These are phyloP conservation scores for Teratosphaeria nubilosa DNA, from an alignment of 2,329 filamentous ascomycete species.

Conservation along the genomic window DNA sequence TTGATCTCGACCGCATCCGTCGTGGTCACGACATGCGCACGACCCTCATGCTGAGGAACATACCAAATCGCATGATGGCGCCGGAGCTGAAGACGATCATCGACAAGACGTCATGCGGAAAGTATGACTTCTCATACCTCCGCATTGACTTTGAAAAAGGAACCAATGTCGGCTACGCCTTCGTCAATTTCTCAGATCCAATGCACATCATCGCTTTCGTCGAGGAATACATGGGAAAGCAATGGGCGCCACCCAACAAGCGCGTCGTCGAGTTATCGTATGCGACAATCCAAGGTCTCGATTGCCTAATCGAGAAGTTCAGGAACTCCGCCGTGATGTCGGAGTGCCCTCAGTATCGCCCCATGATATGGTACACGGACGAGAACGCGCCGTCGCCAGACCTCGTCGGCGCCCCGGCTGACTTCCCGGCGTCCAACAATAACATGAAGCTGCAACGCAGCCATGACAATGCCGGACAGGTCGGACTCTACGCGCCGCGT, in stretches of 20 bases:
- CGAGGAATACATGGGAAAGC: slow-evolving; percentile 35
- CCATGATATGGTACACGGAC: slow-evolving; percentile 60
- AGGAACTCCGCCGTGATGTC: slow-evolving; percentile 95
- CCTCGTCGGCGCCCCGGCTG: slow-evolving; percentile 59
- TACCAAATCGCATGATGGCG: slow-evolving; percentile 77
- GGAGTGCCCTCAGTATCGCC: slow-evolving; percentile 69
- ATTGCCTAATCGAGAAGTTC: slow-evolving; percentile 88
- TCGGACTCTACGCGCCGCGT: slow-evolving; percentile 78
- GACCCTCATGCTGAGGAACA: slow-evolving; percentile 79
- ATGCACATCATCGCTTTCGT: slow-evolving; percentile 62
- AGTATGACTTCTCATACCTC: slow-evolving; percentile 91
- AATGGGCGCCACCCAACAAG: slow-evolving; percentile 55
- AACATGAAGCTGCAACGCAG: slow-evolving; percentile 78
- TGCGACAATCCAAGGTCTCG: slow-evolving; percentile 90
- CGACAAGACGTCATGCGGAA: slow-evolving; percentile 66
- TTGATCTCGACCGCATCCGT: slow-evolving; percentile 28
- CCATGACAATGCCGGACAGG: slow-evolving; percentile 74
- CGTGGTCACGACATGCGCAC: slow-evolving; percentile 41
- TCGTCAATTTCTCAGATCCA: slow-evolving; percentile 84
- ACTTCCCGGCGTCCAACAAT: slow-evolving; percentile 73
- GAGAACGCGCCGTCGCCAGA: slow-evolving; percentile 27
- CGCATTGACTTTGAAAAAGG: slow-evolving; percentile 54
- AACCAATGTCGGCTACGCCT: slow-evolving; percentile 82
- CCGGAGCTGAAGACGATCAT: slow-evolving; percentile 60
- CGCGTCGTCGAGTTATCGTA: slow-evolving; percentile 77